phyloP scores from a whole-genome alignment of 352 stramenopile species.

The Phytophthora fragariae region DNA sequence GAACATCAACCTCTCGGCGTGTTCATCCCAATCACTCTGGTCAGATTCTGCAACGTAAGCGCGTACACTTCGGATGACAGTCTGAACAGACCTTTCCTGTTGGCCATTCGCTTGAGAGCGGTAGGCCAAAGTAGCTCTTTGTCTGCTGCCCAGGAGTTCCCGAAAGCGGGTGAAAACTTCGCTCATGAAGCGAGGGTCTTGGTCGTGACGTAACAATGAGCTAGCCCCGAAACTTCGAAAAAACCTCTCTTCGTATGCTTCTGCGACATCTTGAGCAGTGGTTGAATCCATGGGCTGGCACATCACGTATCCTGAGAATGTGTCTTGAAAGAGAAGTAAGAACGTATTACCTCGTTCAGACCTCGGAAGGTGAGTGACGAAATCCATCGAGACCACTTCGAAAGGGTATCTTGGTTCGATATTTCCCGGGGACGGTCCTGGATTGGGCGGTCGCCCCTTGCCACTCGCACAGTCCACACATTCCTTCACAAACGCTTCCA shows the following conservation, averaged over 20 bases:
- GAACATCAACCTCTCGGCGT: conserved; percentile 34
- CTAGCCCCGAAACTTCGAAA: conserved; percentile 36
- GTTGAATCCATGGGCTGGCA: conserved; percentile 22
- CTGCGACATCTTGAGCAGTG: conserved; percentile 19
- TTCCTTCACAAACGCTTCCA: neutral
- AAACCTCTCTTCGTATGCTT: conserved; percentile 30
- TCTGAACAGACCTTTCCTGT: conserved; percentile 40
- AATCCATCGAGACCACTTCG: conserved; percentile 25
- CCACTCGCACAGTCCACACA: neutral
- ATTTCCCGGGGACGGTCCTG: conserved; percentile 10
- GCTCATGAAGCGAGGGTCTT: conserved; percentile 38
- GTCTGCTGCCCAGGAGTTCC: conserved; percentile 24
- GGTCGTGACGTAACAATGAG: conserved; percentile 28
- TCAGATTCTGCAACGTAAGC: conserved; percentile 26
- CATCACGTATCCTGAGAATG: conserved; percentile 24
- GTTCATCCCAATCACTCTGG: conserved; percentile 43
- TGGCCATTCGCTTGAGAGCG: conserved; percentile 44
- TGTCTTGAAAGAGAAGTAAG: conserved; percentile 10
- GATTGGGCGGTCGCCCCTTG: neutral
- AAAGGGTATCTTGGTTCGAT: conserved; percentile 16
- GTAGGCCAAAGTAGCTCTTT: conserved; percentile 41
- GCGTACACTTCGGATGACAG: conserved; percentile 27
- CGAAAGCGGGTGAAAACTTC: conserved; percentile 34
- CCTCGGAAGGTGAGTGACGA: conserved; percentile 10
- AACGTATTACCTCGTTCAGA: neutral